These are phyloP conservation scores for Capronia americana DNA, from an alignment of 2,329 filamentous ascomycete genomes.

Conservation along the genomic window DNA sequence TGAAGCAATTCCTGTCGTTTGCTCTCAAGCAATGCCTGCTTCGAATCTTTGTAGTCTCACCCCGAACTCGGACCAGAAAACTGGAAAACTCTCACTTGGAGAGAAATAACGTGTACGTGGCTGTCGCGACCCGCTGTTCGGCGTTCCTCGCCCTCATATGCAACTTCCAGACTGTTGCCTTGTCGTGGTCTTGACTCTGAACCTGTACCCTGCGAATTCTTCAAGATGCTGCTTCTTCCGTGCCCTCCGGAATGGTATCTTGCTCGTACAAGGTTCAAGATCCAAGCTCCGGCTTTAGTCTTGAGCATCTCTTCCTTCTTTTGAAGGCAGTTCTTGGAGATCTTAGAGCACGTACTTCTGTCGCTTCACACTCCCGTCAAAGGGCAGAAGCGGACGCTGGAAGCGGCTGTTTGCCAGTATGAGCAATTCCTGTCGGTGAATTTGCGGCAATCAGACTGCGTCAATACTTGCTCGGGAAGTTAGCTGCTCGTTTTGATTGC, in stretches of 20 bases:
- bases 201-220: background rate
- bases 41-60: background rate
- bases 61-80: background rate
- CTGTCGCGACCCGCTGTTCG: background rate
- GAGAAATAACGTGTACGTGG: background rate
- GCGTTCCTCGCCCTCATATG: no score
- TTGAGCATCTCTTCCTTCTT: background rate
- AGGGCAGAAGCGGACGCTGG: background rate
- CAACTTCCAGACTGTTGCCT: no score
- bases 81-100: background rate
- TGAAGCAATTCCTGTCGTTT: background rate
- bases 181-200: no score
- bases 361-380: background rate
- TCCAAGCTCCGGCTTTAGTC: background rate
- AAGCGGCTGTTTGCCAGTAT: background rate
- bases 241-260: background rate
- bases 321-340: background rate
- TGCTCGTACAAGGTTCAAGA: background rate
- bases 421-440: background rate
- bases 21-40: background rate
- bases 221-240: background rate
- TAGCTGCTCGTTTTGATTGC: slow-evolving; percentile 97
- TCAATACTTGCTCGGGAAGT: slow-evolving; percentile 79
- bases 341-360: background rate
- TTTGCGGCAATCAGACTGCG: slow-evolving; percentile 62